phyloP scores from a whole-genome alignment of 2,329 filamentous ascomycete species.

The Bipolaris cookei region DNA sequence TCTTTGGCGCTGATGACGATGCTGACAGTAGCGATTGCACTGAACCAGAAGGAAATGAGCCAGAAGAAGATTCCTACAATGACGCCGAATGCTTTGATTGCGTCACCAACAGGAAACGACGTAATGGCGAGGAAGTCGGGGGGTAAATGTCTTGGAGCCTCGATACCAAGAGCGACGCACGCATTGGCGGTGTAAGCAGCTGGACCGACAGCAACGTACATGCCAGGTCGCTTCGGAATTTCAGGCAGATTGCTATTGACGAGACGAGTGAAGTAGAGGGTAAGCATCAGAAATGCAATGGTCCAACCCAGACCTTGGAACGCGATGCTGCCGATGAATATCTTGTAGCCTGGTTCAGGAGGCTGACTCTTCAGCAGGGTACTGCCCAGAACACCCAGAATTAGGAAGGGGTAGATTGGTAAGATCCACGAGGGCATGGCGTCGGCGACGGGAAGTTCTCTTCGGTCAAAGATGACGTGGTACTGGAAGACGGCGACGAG shows the following conservation, averaged over 20 bases:
- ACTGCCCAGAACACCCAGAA: constrained; percentile 48
- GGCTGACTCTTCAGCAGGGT: constrained; percentile 47
- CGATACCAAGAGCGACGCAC: constrained; percentile 51
- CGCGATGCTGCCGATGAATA: constrained; percentile 63
- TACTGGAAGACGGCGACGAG: constrained; percentile 86
- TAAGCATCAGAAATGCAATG: constrained; percentile 70
- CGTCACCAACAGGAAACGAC: constrained; percentile 44
- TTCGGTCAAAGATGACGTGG: constrained; percentile 93
- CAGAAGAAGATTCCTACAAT: constrained; percentile 55
- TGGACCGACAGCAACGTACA: constrained; percentile 60
- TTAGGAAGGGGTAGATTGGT: constrained; percentile 43
- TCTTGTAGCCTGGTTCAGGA: constrained; percentile 24
- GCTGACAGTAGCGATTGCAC: constrained; percentile 51
- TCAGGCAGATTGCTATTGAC: constrained; percentile 64
- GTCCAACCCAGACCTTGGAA: constrained; percentile 73
- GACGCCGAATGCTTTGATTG: constrained; percentile 52
- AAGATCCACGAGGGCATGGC: constrained; percentile 52
- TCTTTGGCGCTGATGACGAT: constrained; percentile 47
- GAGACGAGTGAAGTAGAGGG: constrained; percentile 72
- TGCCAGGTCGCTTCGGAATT: constrained; percentile 51
- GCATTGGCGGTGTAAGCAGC: constrained; percentile 37
- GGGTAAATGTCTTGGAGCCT: constrained; percentile 47
- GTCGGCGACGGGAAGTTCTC: constrained; percentile 55
- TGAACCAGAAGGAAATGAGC: constrained; percentile 59
- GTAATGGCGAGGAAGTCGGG: constrained; percentile 42